Conservation (phyloP, 2,329 filamentous ascomycete species). For the Colletotrichum godetiae region DNA sequence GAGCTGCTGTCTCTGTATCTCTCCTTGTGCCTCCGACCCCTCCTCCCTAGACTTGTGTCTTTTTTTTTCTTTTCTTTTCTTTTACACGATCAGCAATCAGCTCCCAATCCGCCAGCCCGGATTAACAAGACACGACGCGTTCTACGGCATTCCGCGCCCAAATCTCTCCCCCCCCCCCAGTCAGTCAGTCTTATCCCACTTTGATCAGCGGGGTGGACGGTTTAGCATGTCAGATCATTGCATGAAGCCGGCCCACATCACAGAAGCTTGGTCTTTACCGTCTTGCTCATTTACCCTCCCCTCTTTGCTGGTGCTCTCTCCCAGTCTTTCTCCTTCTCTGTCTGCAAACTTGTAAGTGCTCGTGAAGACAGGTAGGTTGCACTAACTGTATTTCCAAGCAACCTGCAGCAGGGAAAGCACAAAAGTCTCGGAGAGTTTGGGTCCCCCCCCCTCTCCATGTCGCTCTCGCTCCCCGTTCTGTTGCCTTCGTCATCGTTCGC, state of each 20-base stretch:
- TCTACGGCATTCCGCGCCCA: not conserved
- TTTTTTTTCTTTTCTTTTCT: too few relatives aligned
- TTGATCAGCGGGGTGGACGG: conserved; percentile 18
- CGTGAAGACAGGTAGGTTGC: not conserved
- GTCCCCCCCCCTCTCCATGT: not conserved
- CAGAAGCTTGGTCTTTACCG: conserved; percentile 24
- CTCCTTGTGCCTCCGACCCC: too few relatives aligned
- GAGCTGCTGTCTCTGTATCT: not conserved
- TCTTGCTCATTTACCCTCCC: not conserved
- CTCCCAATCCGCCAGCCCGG: not conserved
- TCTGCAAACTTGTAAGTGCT: not conserved
- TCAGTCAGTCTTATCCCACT: not conserved
- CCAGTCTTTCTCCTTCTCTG: not conserved
- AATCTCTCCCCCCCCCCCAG: too few relatives aligned
- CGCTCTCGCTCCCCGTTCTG: not conserved
- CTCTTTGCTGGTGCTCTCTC: not conserved
- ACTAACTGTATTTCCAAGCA: not conserved
- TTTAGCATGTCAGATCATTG: conserved; percentile 30
- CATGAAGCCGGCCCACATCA: conserved; percentile 21
- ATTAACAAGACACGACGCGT: not conserved
- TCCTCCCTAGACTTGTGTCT: not conserved
- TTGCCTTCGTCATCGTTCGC: too few relatives aligned
- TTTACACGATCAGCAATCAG: not conserved
- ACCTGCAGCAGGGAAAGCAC: not conserved
- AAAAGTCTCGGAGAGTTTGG: not conserved